Evolutionary conservation across 139 green algal genomes (phyloP), one percentile per base, ranked within the genome.

Genomic region (Micractinium conductrix): DNA sequence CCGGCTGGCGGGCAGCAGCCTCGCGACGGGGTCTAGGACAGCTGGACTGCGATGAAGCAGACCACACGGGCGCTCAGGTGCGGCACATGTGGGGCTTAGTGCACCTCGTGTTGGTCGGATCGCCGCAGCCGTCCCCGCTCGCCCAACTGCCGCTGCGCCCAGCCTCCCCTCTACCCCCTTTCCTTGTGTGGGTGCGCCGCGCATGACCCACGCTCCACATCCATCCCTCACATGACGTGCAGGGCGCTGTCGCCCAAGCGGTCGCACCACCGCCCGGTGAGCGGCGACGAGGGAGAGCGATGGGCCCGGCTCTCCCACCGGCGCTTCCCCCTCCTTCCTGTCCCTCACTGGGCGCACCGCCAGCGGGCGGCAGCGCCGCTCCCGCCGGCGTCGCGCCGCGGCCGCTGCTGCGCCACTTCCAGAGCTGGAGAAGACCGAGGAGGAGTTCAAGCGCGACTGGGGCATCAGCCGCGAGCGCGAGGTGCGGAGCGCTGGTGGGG

Each of bases 361-460:
- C 58, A 72, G 76, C 40, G 30, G 74, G 12, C 22, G 40, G 24
- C 53, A 38, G 10, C 33, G 33, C 38, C 76, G 35, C 37, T 58
- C 38, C 28, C 53, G 76, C 2, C 53, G 76, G 17, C 53, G 58
- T 30, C 38, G 76, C 53, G 43, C 76, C 19, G 30, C 37, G 28
- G 35, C 24, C n/a, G 70, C 26, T 28, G 10, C 30, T n/a, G 78
- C 78, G 37, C 55, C 74, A 45, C 74, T 87, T 60, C 83, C 83
- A 19, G 83, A 87, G 44, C 62, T 71, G 33, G 73, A 78, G 26
- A 78, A 80, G 30, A 76, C 35, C 35, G 80, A 86, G 5, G 80
- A 81, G 53, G 79, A 81, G 16, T 87, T 89, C 55, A 43, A 82
- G n/a, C 53, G 68, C 19, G 86, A 89, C 16, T 89, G 86, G 86